Evolutionary conservation across 2,329 filamentous ascomycete genomes (phyloP), one percentile per base, ranked within the genome.

Genomic region (Tolypocladium tropicale): DNA sequence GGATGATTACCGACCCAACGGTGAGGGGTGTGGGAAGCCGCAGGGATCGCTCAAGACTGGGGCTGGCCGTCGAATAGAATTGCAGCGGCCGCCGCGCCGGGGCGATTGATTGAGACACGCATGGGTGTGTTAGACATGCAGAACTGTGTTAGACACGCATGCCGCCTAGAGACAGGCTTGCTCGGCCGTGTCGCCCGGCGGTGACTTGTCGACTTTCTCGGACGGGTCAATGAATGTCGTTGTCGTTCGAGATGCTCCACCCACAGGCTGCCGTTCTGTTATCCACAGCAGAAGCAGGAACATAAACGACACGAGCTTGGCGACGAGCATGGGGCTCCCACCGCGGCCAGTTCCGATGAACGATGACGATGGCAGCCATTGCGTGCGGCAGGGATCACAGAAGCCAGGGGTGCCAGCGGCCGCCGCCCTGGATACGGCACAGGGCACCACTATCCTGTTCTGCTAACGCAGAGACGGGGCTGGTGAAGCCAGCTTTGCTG

Each of bases 101-200:
- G 46, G 46, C 28, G 16, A 14, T 43, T 23, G 39, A n/a, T 37
- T 37, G 36, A 37, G 36, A 37, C 33, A 30, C 34, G 34, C 23
- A 41, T 4, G 9, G 25, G 14, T n/a, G 10, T 25, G 52, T 46
- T 23, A 28, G n/a, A 23, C 21, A 39, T 30, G 21, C 53, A 55
- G 53, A 32, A 30, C 2, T 49, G 55, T 55, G 43, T 55, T 34
- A 53, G 53, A 56, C 57, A 53, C 41, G 53, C 53, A 51, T 53
- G 55, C 53, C 53, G 52, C 32, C 33, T 23, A 54, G 39, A 53
- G 49, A 55, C 55, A 56, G 18, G n/a, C 51, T 30, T 46, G 23
- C 23, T 28, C 10, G 6, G 6, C 9, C 25, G 7, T 28, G 43
- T 30, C 43, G 41, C 23, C 23, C 14, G 43, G 30, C 43, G 25